Evolutionary conservation across 2,329 filamentous ascomycete species (phyloP), one percentile per base, ranked within the genome.

Genomic region (Trichoderma breve): DNA sequence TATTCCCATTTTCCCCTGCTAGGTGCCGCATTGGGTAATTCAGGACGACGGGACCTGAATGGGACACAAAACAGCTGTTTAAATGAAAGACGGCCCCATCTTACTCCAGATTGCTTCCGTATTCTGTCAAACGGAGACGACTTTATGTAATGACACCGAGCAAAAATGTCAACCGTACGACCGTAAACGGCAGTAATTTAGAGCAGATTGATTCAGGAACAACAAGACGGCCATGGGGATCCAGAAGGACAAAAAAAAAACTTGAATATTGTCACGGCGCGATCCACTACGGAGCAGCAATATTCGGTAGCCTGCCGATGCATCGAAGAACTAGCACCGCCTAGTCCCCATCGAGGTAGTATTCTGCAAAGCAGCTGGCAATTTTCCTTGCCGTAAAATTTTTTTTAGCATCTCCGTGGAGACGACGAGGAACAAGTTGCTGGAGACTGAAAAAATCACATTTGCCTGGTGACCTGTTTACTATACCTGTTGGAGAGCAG

Each of bases 161-260:
- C 53, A 34, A n/a, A 39, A 26, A 43, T 47, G 14, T 32, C 32
- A 12, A 32, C 55, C 3, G 15, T 26, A 32, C 36, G 47, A 30
- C 65, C 65, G 53, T 61, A 69, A 51, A 39, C 12, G 66, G 66
- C 36, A 69, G 66, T 60, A 69, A 69, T 69, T 51, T 61, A 30
- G 66, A 69, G 55, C 26, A 11, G 34, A 32, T 51, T 51, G 34
- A 51, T 18, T 34, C 15, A 61, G 39, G 26, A 43, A 24, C 55
- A 61, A 26, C 58, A 34, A 30, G 9, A 36, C 24, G n/a, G 24
- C 64, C 64, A 60, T 30, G n/a, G 32, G 57, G 30, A 21, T 36
- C 58, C 58, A 62, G 21, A 62, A 62, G 32, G 32, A 32, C 14
- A 36, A 62, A 43, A 61, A 47, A 69, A 69, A 69, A 60, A 60